phyloP scores from a whole-genome alignment of 2,329 filamentous ascomycete species.

The Balansia obtecta region DNA sequence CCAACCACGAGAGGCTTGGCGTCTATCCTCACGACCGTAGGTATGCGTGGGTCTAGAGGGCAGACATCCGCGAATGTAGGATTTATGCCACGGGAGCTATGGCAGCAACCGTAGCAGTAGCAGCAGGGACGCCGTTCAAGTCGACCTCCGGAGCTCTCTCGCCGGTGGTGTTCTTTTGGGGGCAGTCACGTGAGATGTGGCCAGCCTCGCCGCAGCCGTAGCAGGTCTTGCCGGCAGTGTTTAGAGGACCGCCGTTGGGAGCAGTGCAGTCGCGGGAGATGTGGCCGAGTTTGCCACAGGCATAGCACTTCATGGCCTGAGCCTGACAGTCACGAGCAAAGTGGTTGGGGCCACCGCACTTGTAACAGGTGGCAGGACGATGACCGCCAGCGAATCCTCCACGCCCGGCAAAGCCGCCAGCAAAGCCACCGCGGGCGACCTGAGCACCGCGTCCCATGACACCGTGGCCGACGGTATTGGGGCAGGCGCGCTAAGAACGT shows the following conservation, averaged over 20 bases:
- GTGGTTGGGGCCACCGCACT: slow-evolving; percentile 83
- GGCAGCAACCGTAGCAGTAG: slow-evolving; percentile 31
- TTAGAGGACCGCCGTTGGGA: slow-evolving; percentile 88
- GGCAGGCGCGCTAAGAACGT: slow-evolving; percentile 58
- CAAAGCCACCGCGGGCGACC: slow-evolving; percentile 59
- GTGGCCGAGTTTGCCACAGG: slow-evolving; percentile 88
- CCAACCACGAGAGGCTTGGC: not conserved
- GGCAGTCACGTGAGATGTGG: slow-evolving; percentile 92
- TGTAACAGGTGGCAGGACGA: slow-evolving; percentile 59
- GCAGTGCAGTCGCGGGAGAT: slow-evolving; percentile 92
- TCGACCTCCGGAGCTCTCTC: slow-evolving; percentile 36
- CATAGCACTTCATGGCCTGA: slow-evolving; percentile 97
- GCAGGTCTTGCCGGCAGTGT: slow-evolving; percentile 95
- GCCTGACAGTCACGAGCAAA: slow-evolving; percentile 98
- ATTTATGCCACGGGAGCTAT: slow-evolving; percentile 28
- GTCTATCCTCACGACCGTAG: slow-evolving; percentile 4
- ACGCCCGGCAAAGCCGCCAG: slow-evolving; percentile 47
- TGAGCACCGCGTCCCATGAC: slow-evolving; percentile 53
- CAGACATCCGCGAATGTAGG: slow-evolving; percentile 8
- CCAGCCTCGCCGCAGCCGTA: slow-evolving; percentile 94
- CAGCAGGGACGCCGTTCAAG: slow-evolving; percentile 22
- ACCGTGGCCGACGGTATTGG: slow-evolving; percentile 52
- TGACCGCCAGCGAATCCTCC: slow-evolving; percentile 64
- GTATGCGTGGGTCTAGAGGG: not conserved
- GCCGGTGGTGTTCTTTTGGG: slow-evolving; percentile 50